A percentile compares a stretch with the other conserved stretches of the same genome.
These are phyloP conservation scores for Apiospora aurea DNA, from an alignment of 2,329 filamentous ascomycete genomes.

Conservation along the genomic window DNA sequence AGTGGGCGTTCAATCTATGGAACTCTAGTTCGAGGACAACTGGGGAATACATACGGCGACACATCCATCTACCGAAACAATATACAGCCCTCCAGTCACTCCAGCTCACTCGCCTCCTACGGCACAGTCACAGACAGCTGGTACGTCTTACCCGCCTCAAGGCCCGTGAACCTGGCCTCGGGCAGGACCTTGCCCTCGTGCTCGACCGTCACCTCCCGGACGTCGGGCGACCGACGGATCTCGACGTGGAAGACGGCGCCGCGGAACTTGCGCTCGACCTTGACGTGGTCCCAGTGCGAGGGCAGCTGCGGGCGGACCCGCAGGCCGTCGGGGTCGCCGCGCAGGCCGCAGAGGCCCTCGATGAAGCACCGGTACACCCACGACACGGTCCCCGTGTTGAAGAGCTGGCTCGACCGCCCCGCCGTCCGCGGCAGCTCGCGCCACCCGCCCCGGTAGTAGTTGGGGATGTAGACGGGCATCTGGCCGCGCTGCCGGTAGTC, in stretches of 20 bases:
- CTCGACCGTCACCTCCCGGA: slow-evolving; percentile 49
- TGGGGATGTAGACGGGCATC: slow-evolving; percentile 64
- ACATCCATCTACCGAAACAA: not conserved
- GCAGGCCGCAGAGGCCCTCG: slow-evolving; percentile 61
- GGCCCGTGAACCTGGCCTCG: slow-evolving; percentile 48
- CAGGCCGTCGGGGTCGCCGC: slow-evolving; percentile 56
- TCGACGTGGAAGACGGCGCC: slow-evolving; percentile 57
- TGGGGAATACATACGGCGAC: not conserved
- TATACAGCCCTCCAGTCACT: not conserved
- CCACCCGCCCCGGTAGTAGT: slow-evolving; percentile 63
- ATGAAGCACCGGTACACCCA: slow-evolving; percentile 64
- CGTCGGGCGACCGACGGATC: slow-evolving; percentile 47
- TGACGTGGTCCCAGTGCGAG: slow-evolving; percentile 55
- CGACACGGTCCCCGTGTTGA: slow-evolving; percentile 65
- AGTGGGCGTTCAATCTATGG: not conserved
- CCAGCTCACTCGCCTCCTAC: not conserved
- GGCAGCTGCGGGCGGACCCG: slow-evolving; percentile 58
- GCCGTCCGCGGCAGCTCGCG: slow-evolving; percentile 57
- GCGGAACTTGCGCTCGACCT: slow-evolving; percentile 56
- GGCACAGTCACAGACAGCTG: slow-evolving; percentile 46
- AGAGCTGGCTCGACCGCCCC: slow-evolving; percentile 62
- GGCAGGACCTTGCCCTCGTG: slow-evolving; percentile 48
- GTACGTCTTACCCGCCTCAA: slow-evolving; percentile 53
- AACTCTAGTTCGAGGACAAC: not conserved
- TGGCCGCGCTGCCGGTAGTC: slow-evolving; percentile 62